Evolutionary conservation across 495 filamentous ascomycete genomes (phyloP).

Genomic region (Penicillium angulare): DNA sequence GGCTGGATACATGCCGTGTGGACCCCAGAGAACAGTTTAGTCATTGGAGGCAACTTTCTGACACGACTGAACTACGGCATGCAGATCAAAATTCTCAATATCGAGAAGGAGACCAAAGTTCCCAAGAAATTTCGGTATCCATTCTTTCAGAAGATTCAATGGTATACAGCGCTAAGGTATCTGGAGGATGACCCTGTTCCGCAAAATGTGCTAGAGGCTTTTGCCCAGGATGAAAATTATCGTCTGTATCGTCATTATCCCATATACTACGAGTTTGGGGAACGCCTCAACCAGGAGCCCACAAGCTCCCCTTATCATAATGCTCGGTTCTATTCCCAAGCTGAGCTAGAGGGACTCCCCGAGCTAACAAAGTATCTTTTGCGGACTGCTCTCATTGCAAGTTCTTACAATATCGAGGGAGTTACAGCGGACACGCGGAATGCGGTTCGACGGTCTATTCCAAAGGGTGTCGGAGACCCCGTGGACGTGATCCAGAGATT

Average conservation of each 20-base stretch:
- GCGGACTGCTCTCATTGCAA: constrained; percentile 65
- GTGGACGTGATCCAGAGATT: constrained; percentile 60
- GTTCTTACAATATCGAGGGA: constrained; percentile 60
- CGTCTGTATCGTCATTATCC: constrained; percentile 54
- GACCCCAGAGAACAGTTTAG: constrained; percentile 73
- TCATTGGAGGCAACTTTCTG: constrained; percentile 76
- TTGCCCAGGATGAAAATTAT: constrained; percentile 53
- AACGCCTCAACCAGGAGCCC: constrained; percentile 48
- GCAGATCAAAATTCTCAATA: constrained; percentile 68
- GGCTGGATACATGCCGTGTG: constrained; percentile 83
- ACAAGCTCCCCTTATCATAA: constrained; percentile 51
- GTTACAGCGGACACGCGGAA: constrained; percentile 55
- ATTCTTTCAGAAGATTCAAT: constrained; percentile 72
- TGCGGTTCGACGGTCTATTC: constrained; percentile 63
- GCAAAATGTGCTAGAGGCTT: constrained; percentile 50
- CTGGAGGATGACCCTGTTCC: constrained; percentile 67
- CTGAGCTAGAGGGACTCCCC: constrained; percentile 66
- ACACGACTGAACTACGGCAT: constrained; percentile 68
- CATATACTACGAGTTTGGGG: constrained; percentile 58
- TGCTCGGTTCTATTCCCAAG: constrained; percentile 63
- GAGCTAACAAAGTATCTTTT: constrained; percentile 64
- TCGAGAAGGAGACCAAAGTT: constrained; percentile 72
- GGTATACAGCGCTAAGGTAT: constrained; percentile 68
- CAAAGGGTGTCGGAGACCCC: constrained; percentile 61
- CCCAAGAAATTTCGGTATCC: constrained; percentile 70